phyloP scores from a whole-genome alignment of 2,329 filamentous ascomycete genomes.

The Trichoderma brevicompactum region DNA sequence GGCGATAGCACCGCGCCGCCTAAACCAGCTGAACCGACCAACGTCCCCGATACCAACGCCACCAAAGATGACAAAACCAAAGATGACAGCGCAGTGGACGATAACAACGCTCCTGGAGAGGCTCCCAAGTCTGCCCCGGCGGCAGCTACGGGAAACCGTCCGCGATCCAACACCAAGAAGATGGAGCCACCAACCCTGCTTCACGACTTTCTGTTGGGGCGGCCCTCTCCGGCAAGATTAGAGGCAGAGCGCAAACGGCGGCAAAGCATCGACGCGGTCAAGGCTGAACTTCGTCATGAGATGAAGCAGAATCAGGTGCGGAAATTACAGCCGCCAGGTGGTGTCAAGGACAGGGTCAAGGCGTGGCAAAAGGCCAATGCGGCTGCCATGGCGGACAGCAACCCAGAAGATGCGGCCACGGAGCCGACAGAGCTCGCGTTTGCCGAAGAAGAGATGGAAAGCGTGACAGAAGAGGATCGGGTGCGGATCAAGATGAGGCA shows the following conservation, averaged over 20 bases:
- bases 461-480: conserved; percentile 65
- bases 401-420: conserved; percentile 57
- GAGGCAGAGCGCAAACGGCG: conserved; percentile 57
- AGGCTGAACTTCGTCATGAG: conserved; percentile 56
- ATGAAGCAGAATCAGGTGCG: conserved; percentile 63
- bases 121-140: conserved; percentile 52
- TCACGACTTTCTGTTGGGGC: conserved; percentile 61
- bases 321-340: conserved; percentile 64
- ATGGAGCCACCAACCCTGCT: conserved; percentile 53
- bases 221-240: conserved; percentile 59
- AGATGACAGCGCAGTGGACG: conserved; percentile 26
- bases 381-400: conserved; percentile 59
- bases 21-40: conserved; percentile 28
- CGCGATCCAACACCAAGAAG: conserved; percentile 46
- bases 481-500: conserved; percentile 60
- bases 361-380: conserved; percentile 84
- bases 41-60: conserved; percentile 10
- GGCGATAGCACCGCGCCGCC: conserved; percentile 33
- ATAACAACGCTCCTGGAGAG: conserved; percentile 29
- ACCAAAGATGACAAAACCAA: conserved; percentile 14
- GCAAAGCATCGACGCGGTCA: conserved; percentile 62
- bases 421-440: conserved; percentile 66
- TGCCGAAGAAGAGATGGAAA: conserved; percentile 59
- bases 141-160: conserved; percentile 39
- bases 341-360: conserved; percentile 78